Percentiles rank a stretch among this genome's conserved stretches.
These are phyloP conservation scores for Clavispora fructus DNA, from an alignment of 805 yeast species.

Conservation along the genomic window DNA sequence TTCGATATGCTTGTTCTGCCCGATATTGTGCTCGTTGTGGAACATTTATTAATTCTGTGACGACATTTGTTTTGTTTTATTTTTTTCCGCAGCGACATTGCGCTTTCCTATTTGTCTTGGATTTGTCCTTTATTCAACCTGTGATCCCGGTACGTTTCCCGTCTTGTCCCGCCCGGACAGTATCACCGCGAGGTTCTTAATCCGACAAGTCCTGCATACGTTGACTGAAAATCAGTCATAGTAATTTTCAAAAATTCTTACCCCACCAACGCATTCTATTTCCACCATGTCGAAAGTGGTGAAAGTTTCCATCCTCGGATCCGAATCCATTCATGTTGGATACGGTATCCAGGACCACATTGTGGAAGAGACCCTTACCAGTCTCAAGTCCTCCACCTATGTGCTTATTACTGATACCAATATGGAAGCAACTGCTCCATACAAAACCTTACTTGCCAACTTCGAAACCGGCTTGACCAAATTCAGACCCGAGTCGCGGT, in stretches of 20 bases:
- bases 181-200: no score
- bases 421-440: conserved; percentile 61
- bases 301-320: conserved; percentile 74
- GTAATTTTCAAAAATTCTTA: neutral
- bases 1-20: no score
- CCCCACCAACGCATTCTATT: neutral
- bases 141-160: no score
- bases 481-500: conserved; percentile 50
- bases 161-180: no score
- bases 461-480: conserved; percentile 34
- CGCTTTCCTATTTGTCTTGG: no score
- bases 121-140: no score
- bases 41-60: no score
- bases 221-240: conserved; percentile 1
- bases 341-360: conserved; percentile 72
- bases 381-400: conserved; percentile 80
- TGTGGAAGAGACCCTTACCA: conserved; percentile 56
- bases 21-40: no score
- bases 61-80: no score
- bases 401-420: conserved; percentile 86
- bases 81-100: no score
- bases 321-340: conserved; percentile 85
- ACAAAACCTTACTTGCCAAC: conserved; percentile 39
- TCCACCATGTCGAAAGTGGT: conserved; percentile 22
- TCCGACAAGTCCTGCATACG: neutral